A percentile compares a stretch with the other conserved stretches of the same genome.
phyloP scores from a whole-genome alignment of 2,329 filamentous ascomycete genomes.

The Pestalotiopsis sp. region DNA sequence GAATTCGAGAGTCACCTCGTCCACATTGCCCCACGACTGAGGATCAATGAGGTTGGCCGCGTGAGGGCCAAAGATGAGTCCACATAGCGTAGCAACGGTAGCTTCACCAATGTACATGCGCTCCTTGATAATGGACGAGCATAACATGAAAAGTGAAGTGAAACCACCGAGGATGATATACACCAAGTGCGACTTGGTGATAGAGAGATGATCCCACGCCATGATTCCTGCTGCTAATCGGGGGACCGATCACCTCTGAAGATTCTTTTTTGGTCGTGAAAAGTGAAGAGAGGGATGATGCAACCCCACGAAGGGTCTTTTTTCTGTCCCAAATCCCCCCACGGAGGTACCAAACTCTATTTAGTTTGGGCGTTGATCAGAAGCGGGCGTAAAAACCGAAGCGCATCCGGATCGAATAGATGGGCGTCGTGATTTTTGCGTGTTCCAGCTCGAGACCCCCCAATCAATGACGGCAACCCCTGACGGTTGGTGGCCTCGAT shows the following conservation, averaged over 20 bases:
- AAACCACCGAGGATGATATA: slow-evolving; percentile 98
- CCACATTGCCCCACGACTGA: slow-evolving; percentile 75
- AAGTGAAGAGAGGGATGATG: neutral
- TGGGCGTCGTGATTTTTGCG: slow-evolving; percentile 9
- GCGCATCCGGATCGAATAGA: slow-evolving; percentile 19
- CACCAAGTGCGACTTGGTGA: slow-evolving; percentile 95
- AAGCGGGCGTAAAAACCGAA: slow-evolving; percentile 21
- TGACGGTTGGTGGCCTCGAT: slow-evolving; percentile 9
- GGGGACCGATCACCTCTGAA: too few relatives aligned
- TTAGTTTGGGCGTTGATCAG: slow-evolving; percentile 28
- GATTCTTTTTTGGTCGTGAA: neutral
- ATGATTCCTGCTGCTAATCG: slow-evolving; percentile 43
- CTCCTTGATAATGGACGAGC: slow-evolving; percentile 97
- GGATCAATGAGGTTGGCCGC: slow-evolving; percentile 81
- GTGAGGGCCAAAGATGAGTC: slow-evolving; percentile 87
- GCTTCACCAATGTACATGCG: slow-evolving; percentile 98
- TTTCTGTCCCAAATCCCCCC: neutral
- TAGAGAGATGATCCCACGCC: slow-evolving; percentile 79
- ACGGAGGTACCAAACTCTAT: slow-evolving; percentile 1
- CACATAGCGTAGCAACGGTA: slow-evolving; percentile 86
- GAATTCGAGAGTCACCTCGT: slow-evolving; percentile 87
- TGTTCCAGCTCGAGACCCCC: slow-evolving; percentile 11
- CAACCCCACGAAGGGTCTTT: neutral
- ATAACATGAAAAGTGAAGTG: slow-evolving; percentile 97
- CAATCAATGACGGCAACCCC: slow-evolving; percentile 13